Evolutionary conservation across 768 basidiomycete genomes (phyloP), one percentile per base, ranked within the genome.

Genomic region (Suillus lakei): DNA sequence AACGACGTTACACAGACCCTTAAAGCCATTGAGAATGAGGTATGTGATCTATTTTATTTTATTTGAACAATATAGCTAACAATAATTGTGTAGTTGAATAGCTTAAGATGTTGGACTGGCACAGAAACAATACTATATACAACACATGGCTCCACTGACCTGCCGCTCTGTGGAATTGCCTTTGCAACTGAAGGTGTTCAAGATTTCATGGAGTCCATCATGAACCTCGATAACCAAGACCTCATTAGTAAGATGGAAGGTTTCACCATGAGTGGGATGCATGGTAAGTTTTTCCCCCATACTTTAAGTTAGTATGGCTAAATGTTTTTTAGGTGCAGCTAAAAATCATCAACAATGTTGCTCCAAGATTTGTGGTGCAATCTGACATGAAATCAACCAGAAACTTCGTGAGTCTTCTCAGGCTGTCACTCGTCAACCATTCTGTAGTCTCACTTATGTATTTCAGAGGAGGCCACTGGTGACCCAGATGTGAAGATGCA

Each of bases 401-500:
- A 60, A 67, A 36, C 60, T 69, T 32, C 18, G 38, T 26, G n/a
- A 69, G 56, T 59, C n/a, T n/a, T 5, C 23, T 36, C n/a, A 59
- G 23, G 23, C 10, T n/a, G 4, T 59, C 60, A 70, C 62, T n/a
- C n/a, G n/a, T n/a, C n/a, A n/a, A n/a, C n/a, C n/a, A n/a, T n/a
- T n/a, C n/a, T n/a, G n/a, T n/a, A 59, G 28, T 18, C 21, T 51
- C 62, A 66, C 41, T 63, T 65, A 16, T 38, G 36, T 38, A 38
- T 38, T 38, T 38, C 36, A 38, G 36, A 53, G 48, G 6, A 59
- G n/a, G n/a, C n/a, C n/a, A n/a, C n/a, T n/a, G n/a, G n/a, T n/a
- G n/a, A 68, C 50, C 5, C 59, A 8, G 54, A 46, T 23, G 68
- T 65, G 9, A 36, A 51, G 15, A 70, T 71, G 65, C 54, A 69